Base-by-base conservation (phyloP, 306 rosid species). In the Prinsepia uniflora region DNA sequence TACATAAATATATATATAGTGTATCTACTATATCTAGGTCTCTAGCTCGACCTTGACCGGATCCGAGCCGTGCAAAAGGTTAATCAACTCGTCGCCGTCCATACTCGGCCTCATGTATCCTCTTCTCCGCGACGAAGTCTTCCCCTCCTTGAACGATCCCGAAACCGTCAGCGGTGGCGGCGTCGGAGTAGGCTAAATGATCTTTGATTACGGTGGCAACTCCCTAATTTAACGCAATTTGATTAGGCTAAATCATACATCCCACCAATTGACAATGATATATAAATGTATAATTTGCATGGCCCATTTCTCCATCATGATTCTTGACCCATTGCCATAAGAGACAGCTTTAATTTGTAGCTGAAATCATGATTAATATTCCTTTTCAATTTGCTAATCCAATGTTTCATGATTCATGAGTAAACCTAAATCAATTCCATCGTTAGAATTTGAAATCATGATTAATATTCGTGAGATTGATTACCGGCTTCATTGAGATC, bases 61-160 rank as follows among this genome's bases (percentile, higher is more conserved):
- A 95, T 95, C 97, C 93, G 99, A 95, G 65, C 99, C 99, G 85
- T 89, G 97, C 72, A 95, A 59, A 56, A 95, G 71, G 82, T 91
- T 95, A 55, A 95, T 67, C 80, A 95, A 85, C 89, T 95, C 99
- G 36, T 95, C 99, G 44, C 96, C 96, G 48, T 95, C 99, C 73
- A 95, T 63, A 64, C 99, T 95, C 78, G 88, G 97, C 91, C 96
- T 78, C 78, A 80, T 66, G 70, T 90, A 81, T 48, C 84, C 75
- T 34, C 97, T 76, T 81, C 99, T 87, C 81, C 97, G 72, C 15
- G 93, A 89, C 48, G 96, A 89, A 76, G 80, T 78, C 82, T 72
- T 94, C 83, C 97, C 99, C 64, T 94, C 99, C 86, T 85, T 94
- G 70, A 91, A 89, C 56, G 97, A 94, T 73, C 95, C 99, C 46